A percentile compares a stretch with the other conserved stretches of the same genome.
Conservation (phyloP, 106 monocot genomes). For the Dioscorea zingiberensis region DNA sequence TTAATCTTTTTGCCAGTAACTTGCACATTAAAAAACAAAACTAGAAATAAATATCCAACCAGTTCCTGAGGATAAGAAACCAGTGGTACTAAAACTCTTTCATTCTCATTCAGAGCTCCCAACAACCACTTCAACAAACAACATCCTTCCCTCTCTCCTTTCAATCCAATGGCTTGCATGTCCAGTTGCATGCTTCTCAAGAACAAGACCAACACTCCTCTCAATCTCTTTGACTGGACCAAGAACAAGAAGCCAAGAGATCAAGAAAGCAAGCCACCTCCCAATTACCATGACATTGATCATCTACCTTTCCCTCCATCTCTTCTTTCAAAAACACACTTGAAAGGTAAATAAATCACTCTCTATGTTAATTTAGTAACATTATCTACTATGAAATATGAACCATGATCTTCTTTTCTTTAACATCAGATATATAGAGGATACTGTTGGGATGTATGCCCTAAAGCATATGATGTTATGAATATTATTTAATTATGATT, state of each 20-base stretch:
- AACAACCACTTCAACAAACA: no score
- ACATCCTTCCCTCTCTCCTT: neutral
- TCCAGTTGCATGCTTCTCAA: neutral
- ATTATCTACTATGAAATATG: no score
- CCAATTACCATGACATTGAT: neutral
- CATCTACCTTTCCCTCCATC: constrained; percentile 8
- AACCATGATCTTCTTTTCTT: constrained; percentile 31
- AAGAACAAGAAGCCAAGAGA: neutral
- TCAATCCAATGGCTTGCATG: constrained; percentile 1
- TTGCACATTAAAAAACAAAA: no score
- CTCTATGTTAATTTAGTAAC: constrained; percentile 29
- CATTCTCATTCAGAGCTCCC: no score
- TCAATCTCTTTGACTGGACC: constrained; percentile 9
- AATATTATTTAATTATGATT: no score
- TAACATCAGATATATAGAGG: constrained; percentile 49
- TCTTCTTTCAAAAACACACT: constrained; percentile 7
- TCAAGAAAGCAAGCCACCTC: neutral
- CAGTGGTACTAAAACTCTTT: no score
- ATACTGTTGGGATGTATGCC: no score
- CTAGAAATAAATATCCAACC: no score
- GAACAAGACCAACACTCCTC: neutral
- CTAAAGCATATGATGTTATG: no score
- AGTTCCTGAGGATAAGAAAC: no score
- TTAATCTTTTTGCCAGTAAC: no score
- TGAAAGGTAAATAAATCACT: neutral